Percentiles rank a stretch among this genome's conserved stretches.
Evolutionary conservation across 1,139 yeast species (phyloP).

Genomic region (Taphrina populina): DNA sequence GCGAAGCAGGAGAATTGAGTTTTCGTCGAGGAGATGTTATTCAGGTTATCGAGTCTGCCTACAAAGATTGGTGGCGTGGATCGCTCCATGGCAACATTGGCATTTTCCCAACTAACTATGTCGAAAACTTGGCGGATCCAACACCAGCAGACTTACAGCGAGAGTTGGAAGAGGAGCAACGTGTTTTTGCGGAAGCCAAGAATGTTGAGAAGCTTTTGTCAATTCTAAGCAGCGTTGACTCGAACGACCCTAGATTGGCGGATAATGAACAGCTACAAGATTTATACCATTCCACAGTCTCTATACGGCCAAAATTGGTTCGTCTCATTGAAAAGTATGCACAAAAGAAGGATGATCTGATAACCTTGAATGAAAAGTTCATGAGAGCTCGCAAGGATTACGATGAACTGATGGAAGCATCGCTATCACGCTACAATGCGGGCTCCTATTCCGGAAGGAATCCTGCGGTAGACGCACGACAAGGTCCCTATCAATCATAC

Average conservation of each 20-base stretch:
- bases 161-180: constrained; percentile 50
- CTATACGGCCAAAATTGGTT: constrained; percentile 71
- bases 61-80: constrained; percentile 96
- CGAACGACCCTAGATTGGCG: constrained; percentile 48
- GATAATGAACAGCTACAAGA: constrained; percentile 43
- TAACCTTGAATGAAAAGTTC: constrained; percentile 55
- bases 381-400: constrained; percentile 65
- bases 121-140: constrained; percentile 71
- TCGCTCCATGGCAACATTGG: constrained; percentile 77
- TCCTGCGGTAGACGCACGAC: not conserved
- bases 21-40: constrained; percentile 53
- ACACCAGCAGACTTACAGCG: constrained; percentile 55
- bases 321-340: constrained; percentile 72
- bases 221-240: constrained; percentile 50
- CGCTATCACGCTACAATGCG: constrained; percentile 42
- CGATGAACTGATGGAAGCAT: constrained; percentile 62
- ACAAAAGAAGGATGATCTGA: constrained; percentile 64
- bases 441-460: constrained; percentile 1
- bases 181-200: constrained; percentile 52
- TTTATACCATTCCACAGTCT: constrained; percentile 66
- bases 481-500: constrained; percentile 2
- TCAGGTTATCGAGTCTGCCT: constrained; percentile 80
- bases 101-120: constrained; percentile 92
- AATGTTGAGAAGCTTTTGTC: constrained; percentile 68
- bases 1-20: constrained; percentile 51